Evolutionary conservation across 768 basidiomycete genomes (phyloP), one percentile per base, ranked within the genome.

Genomic region (Kwoniella dejecticola): DNA sequence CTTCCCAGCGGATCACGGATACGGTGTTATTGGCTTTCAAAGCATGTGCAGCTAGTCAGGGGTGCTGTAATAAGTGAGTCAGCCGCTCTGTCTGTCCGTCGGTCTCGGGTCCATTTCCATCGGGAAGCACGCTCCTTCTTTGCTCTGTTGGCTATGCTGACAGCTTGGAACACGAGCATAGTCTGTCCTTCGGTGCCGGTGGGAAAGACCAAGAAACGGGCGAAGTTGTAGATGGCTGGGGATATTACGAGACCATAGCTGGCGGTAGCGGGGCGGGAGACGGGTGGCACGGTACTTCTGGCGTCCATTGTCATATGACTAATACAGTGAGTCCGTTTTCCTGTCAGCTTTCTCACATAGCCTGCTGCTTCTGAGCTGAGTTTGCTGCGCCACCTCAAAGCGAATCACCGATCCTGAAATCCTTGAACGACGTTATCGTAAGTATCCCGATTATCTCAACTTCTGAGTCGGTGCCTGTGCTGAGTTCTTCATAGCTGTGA

Each of bases 21-120:
- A 91, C 94, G 2, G 89, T 97, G 30, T 81, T 97, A 31, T 90
- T 89, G 75, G 92, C 93, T 0, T 96, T 97, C 82, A 84, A 89
- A 68, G 92, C 91, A 2, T 88, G 87, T 50, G 91, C 93, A 15
- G 94, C 92, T 0, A 91, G 90, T 72, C 94, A 96, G 75, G 94
- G 94, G 71, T 62, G 60, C 49, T 80, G 79, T 53, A 93, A 90
- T 46, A 94, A 94, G 90, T 90, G 75, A 67, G 86, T 78, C 2
- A 4, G 23, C n/a, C n/a, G n/a, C n/a, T n/a, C n/a, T 29, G 29
- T 11, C 11, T n/a, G n/a, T n/a, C n/a, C n/a, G n/a, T n/a, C n/a
- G n/a, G n/a, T n/a, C n/a, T n/a, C n/a, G n/a, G n/a, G n/a, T n/a
- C 19, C 40, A 40, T 41, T 17, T 10, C 33, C 26, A n/a, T 10